Percentiles rank a stretch among this genome's conserved stretches.
Conservation (phyloP, 345 rosid species). For the Citrus trifoliata region DNA sequence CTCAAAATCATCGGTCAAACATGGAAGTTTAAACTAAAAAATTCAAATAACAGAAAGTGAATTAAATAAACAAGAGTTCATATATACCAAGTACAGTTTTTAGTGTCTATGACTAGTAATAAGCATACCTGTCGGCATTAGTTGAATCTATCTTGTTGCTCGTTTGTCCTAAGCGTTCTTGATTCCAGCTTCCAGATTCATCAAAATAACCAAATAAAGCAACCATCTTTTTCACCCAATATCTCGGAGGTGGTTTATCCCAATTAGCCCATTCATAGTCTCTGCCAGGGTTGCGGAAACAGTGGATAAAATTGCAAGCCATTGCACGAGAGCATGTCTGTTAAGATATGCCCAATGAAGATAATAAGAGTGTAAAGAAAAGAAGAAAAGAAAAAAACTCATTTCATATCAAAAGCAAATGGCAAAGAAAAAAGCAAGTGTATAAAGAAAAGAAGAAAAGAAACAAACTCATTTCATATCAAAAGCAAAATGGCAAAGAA, state of each 20-base stretch:
- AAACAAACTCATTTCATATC: too few relatives aligned
- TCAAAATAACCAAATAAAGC: slow-evolving; percentile 76
- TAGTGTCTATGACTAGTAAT: not conserved
- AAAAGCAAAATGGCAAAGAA: too few relatives aligned
- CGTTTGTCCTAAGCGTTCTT: slow-evolving; percentile 16
- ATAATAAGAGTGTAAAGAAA: not conserved
- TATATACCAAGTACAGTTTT: not conserved
- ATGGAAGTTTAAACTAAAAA: not conserved
- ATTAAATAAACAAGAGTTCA: not conserved
- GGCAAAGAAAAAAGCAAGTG: slow-evolving; percentile 9
- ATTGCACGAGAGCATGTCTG: slow-evolving; percentile 95
- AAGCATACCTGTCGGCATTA: slow-evolving; percentile 40
- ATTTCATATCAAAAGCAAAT: not conserved
- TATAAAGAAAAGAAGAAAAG: too few relatives aligned
- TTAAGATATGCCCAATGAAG: slow-evolving; percentile 12
- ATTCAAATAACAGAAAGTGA: slow-evolving; percentile 9
- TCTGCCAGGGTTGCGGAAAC: slow-evolving; percentile 95
- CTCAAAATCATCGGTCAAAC: not conserved
- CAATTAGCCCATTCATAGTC: slow-evolving; percentile 99
- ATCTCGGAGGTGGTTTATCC: slow-evolving; percentile 91
- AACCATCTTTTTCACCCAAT: slow-evolving; percentile 77
- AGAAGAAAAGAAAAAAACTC: not conserved
- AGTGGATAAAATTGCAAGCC: slow-evolving; percentile 93
- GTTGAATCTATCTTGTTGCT: slow-evolving; percentile 28
- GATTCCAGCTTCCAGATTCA: slow-evolving; percentile 37